A percentile compares a stretch with the other conserved stretches of the same genome.
Evolutionary conservation across 108 stramenopile species (phyloP).

Genomic region (Skeletonema tropicum): DNA sequence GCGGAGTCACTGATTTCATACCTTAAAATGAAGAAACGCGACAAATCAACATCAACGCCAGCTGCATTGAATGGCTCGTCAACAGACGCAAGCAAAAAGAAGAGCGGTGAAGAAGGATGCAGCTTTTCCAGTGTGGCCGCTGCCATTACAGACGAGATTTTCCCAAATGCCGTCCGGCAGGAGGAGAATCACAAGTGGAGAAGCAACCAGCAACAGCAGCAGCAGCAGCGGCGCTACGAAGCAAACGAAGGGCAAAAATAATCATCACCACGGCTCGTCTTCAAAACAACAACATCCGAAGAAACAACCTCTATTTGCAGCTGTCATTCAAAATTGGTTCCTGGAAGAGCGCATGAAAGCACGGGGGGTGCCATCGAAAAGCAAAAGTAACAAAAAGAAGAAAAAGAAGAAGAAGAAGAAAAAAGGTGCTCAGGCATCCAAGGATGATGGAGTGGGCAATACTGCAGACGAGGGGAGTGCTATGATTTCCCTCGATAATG

Average conservation of each 20-base stretch:
- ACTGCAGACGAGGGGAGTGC: neutral
- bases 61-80: neutral
- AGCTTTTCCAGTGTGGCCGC: constrained; percentile 8
- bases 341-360: constrained; percentile 12
- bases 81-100: neutral
- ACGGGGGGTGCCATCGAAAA: neutral
- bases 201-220: neutral
- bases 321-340: constrained; percentile 10
- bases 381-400: constrained; percentile 17
- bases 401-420: constrained; percentile 26
- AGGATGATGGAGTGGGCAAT: neutral
- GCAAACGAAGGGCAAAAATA: neutral
- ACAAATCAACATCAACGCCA: neutral
- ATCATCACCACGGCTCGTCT: neutral
- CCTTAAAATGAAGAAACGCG: neutral
- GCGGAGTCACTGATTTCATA: too few species aligned
- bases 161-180: neutral
- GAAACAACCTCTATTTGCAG: constrained; percentile 17
- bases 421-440: neutral
- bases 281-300: neutral
- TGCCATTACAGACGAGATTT: constrained; percentile 11
- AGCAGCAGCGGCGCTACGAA: neutral
- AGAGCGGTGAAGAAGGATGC: neutral
- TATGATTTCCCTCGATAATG: neutral
- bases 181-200: neutral